Evolutionary conservation across 1,284 basidiomycete genomes (phyloP).

Genomic region (Puccinia novopanici): DNA sequence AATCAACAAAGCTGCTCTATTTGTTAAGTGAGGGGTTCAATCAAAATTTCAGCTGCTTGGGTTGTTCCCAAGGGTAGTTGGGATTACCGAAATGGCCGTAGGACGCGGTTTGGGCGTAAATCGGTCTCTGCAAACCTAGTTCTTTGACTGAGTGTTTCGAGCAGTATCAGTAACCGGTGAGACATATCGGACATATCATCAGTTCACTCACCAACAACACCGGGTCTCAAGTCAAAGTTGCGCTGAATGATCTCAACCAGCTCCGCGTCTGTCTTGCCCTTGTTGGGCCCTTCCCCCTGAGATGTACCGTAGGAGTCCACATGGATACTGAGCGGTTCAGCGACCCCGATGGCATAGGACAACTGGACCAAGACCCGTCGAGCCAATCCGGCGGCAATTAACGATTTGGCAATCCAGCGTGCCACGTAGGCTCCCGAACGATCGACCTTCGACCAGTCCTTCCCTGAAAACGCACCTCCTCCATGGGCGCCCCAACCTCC

Average conservation of each 20-base stretch:
- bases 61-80: slow-evolving; percentile 91
- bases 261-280: slow-evolving; percentile 79
- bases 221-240: slow-evolving; percentile 70
- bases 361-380: slow-evolving; percentile 92
- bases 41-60: slow-evolving; percentile 83
- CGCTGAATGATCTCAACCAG: slow-evolving; percentile 85
- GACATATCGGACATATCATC: too few relatives aligned
- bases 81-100: slow-evolving; percentile 79
- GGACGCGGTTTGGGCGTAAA: slow-evolving; percentile 91
- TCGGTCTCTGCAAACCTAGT: slow-evolving; percentile 75
- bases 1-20: background rate
- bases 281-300: slow-evolving; percentile 82
- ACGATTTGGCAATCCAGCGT: slow-evolving; percentile 97
- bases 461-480: slow-evolving; percentile 99
- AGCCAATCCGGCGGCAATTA: slow-evolving; percentile 87
- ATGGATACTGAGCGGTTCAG: slow-evolving; percentile 94
- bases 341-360: slow-evolving; percentile 99
- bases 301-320: slow-evolving; percentile 98
- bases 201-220: too few relatives aligned
- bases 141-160: slow-evolving; percentile 68
- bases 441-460: slow-evolving; percentile 88
- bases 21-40: too few relatives aligned
- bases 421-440: slow-evolving; percentile 98
- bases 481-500: slow-evolving; percentile 99
- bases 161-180: too few relatives aligned